These are phyloP conservation scores for Apiospora kogelbergensis DNA, from an alignment of 2,329 filamentous ascomycete species.

Conservation along the genomic window DNA sequence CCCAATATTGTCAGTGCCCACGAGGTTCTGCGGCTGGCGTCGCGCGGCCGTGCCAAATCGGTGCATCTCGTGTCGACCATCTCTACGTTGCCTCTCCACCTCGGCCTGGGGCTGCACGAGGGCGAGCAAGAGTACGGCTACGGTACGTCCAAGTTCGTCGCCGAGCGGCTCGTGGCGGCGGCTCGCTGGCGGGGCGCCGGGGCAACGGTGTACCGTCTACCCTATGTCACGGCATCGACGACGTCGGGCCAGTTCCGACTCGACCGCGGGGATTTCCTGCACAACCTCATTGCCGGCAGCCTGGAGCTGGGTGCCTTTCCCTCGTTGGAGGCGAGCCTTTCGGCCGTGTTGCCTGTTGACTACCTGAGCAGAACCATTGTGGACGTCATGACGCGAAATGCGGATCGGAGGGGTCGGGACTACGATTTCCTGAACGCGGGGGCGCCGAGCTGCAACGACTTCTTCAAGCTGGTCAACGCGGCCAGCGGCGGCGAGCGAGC, in stretches of 20 bases:
- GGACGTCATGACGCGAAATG: constrained; percentile 23
- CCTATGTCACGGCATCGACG: constrained; percentile 28
- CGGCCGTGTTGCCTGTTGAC: constrained; percentile 27
- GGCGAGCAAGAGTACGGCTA: constrained; percentile 28
- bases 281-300: constrained; percentile 27
- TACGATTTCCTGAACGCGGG: constrained; percentile 27
- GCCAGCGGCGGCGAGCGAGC: constrained; percentile 17
- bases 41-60: constrained; percentile 24
- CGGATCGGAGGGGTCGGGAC: constrained; percentile 22
- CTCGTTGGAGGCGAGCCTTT: constrained; percentile 25
- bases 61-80: constrained; percentile 30
- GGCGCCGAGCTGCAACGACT: constrained; percentile 24
- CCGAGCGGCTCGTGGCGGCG: constrained; percentile 25
- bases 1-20: constrained; percentile 31
- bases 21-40: constrained; percentile 29
- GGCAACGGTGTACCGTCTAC: constrained; percentile 26
- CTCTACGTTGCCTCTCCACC: constrained; percentile 27
- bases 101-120: constrained; percentile 24
- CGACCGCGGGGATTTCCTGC: constrained; percentile 30
- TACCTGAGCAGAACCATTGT: constrained; percentile 27
- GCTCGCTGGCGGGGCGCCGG: constrained; percentile 28
- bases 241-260: constrained; percentile 26
- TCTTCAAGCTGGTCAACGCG: constrained; percentile 23
- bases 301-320: constrained; percentile 29
- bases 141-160: constrained; percentile 27